Conservation (phyloP, 2,329 filamentous ascomycete genomes). For the Penicillium brevicompactum region DNA sequence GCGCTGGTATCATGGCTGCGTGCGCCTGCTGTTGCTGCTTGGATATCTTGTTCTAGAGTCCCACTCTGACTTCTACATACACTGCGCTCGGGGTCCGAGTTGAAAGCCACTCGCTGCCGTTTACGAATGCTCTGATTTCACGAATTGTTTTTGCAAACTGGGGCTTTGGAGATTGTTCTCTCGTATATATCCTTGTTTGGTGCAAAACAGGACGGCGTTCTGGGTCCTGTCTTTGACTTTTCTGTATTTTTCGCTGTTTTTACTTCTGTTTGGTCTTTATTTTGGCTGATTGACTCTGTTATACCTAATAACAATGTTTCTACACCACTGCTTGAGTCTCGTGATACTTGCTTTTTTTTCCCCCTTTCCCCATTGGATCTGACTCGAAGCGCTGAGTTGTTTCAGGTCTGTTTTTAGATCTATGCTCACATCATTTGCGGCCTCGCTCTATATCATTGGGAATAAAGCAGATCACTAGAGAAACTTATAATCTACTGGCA, state of each 20-base stretch:
- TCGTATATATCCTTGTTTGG: conserved; percentile 19
- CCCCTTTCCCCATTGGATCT: no score
- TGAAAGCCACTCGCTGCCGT: neutral
- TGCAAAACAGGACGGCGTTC: conserved; percentile 18
- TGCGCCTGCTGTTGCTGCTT: conserved; percentile 54
- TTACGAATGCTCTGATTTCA: neutral
- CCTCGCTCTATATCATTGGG: no score
- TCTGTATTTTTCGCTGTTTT: neutral
- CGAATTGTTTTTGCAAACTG: neutral
- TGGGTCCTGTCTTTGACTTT: neutral
- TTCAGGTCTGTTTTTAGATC: no score
- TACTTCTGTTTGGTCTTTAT: neutral
- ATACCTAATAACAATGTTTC: neutral
- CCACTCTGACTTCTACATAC: neutral
- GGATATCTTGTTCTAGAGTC: conserved; percentile 46
- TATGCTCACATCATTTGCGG: no score
- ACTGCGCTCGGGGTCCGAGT: neutral
- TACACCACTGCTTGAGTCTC: no score
- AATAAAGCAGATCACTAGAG: no score
- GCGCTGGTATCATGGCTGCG: conserved; percentile 50
- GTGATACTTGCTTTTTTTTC: no score
- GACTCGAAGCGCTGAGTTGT: no score
- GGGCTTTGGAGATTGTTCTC: neutral
- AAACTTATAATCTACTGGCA: no score
- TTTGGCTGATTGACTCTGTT: neutral